Percentiles rank a stretch among this genome's conserved stretches.
These are phyloP conservation scores for Nitzschia palea DNA, from an alignment of 108 stramenopile genomes.

Conservation along the genomic window DNA sequence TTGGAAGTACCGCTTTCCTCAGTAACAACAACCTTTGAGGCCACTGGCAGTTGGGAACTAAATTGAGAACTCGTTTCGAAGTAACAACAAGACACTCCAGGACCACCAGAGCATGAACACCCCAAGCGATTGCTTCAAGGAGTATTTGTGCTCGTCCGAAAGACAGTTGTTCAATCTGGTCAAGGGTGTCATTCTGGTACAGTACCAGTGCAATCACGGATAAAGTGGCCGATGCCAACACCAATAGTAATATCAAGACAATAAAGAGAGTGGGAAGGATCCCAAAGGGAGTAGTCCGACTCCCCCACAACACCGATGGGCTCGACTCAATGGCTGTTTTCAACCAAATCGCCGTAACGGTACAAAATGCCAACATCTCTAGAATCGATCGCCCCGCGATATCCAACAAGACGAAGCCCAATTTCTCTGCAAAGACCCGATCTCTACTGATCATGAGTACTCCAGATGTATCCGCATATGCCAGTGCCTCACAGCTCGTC, in stretches of 20 bases:
- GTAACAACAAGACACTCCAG: constrained; percentile 17
- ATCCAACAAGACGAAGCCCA: constrained; percentile 31
- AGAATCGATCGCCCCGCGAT: constrained; percentile 22
- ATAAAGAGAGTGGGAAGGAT: constrained; percentile 19
- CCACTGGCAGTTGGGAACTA: constrained; percentile 16
- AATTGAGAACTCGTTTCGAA: constrained; percentile 13
- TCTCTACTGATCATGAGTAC: constrained; percentile 8
- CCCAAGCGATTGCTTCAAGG: constrained; percentile 29
- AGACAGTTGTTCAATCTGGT: not conserved
- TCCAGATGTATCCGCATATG: constrained; percentile 23
- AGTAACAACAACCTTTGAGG: constrained; percentile 3
- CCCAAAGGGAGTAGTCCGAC: not conserved
- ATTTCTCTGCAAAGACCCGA: constrained; percentile 26
- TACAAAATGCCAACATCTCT: constrained; percentile 25
- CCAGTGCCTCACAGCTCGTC: constrained; percentile 10
- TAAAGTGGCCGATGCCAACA: constrained; percentile 17
- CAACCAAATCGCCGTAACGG: constrained; percentile 33
- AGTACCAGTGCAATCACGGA: constrained; percentile 9
- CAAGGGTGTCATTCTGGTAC: not conserved
- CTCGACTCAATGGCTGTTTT: constrained; percentile 24
- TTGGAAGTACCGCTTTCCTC: constrained; percentile 25
- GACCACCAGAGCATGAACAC: constrained; percentile 19
- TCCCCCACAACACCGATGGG: constrained; percentile 13
- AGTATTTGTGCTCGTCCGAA: constrained; percentile 11
- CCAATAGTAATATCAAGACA: constrained; percentile 2